Evolutionary conservation across 257 asterid genomes (phyloP).

Genomic region (Orobanche coerulescens): DNA sequence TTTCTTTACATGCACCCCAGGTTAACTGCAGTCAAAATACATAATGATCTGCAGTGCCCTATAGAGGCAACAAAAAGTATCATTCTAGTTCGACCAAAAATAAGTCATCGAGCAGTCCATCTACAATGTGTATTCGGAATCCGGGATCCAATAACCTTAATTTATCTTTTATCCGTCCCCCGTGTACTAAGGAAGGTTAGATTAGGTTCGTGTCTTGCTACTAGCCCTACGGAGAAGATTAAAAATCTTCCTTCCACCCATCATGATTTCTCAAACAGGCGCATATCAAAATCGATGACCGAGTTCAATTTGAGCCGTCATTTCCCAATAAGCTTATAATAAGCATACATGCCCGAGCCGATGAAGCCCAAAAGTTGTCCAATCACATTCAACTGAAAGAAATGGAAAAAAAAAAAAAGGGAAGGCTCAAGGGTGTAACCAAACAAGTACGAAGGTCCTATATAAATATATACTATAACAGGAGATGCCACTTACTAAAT

Average conservation of each 20-base stretch:
- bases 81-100: neutral
- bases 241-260: neutral
- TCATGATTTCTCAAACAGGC: neutral
- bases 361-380: constrained; percentile 88
- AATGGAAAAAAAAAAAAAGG: neutral
- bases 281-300: neutral
- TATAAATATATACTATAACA: neutral
- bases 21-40: neutral
- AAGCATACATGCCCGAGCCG: constrained; percentile 91
- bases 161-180: too few relatives aligned
- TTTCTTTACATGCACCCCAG: neutral
- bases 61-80: neutral
- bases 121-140: neutral
- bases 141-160: too few relatives aligned
- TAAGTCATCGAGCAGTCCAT: too few relatives aligned
- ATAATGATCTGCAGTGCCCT: neutral
- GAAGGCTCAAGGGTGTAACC: neutral
- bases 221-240: neutral
- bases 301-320: constrained; percentile 26
- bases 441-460: neutral
- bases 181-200: too few relatives aligned
- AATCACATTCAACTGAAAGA: constrained; percentile 67
- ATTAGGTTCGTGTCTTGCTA: neutral
- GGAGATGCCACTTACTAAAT: constrained; percentile 48
- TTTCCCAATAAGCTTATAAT: constrained; percentile 71